phyloP scores from a whole-genome alignment of 352 stramenopile species.

The Phytophthora ramorum region DNA sequence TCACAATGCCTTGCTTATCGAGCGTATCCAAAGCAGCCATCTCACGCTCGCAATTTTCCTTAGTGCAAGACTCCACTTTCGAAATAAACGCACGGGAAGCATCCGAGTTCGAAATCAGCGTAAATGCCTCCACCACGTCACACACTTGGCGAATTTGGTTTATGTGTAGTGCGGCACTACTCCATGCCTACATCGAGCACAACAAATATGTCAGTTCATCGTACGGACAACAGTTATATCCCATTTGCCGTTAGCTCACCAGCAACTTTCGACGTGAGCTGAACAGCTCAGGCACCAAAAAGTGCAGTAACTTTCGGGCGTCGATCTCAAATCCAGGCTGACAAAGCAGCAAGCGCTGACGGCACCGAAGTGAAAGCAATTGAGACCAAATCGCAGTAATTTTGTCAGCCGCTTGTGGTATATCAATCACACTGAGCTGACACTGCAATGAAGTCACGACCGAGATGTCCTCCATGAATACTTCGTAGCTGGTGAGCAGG shows the following conservation, averaged over 20 bases:
- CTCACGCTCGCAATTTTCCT: conserved; percentile 49
- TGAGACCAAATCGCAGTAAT: conserved; percentile 52
- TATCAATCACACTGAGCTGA: conserved; percentile 56
- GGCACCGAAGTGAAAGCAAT: conserved; percentile 64
- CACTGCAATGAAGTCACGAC: conserved; percentile 52
- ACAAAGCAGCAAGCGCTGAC: conserved; percentile 68
- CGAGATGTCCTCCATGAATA: conserved; percentile 58
- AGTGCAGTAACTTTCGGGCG: conserved; percentile 65
- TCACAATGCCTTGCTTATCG: conserved; percentile 48
- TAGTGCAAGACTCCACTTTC: conserved; percentile 38
- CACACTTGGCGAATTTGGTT: conserved; percentile 56
- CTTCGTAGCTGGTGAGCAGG: conserved; percentile 64
- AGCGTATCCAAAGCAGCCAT: conserved; percentile 42
- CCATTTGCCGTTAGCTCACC: conserved; percentile 41
- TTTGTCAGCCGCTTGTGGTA: conserved; percentile 34
- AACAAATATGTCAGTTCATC: conserved; percentile 10
- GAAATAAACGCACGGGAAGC: conserved; percentile 39
- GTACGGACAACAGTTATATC: conserved; percentile 1
- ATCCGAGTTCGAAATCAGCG: conserved; percentile 34
- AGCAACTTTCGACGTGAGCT: conserved; percentile 73
- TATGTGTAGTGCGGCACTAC: conserved; percentile 56
- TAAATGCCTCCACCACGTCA: conserved; percentile 49
- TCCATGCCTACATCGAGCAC: conserved; percentile 59
- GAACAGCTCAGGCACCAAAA: conserved; percentile 70
- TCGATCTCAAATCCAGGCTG: conserved; percentile 47